Evolutionary conservation across 73 alveolate genomes (phyloP), one percentile per base, ranked within the genome.

Genomic region (Paramecium caudatum): DNA sequence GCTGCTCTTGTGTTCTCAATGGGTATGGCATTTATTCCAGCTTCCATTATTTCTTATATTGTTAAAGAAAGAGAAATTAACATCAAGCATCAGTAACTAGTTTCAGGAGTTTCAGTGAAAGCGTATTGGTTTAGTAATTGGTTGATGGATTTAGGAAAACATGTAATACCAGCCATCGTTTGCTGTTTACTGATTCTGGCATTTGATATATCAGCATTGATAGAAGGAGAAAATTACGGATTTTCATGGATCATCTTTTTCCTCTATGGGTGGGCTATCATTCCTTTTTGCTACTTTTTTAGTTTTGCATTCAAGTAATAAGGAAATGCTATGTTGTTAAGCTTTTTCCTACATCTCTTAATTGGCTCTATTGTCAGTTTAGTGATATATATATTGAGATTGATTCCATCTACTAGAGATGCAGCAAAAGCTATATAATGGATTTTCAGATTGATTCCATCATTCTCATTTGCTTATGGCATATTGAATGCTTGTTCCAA

Each of bases 51-150:
- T 3, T 91, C 97, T 19, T 93, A 93, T 69, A 96, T 98, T 30
- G 95, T 97, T 8, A 94, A 93, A 82, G 99, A 98, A 92, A 94
- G 99, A 92, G 99, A 97, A 90, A 94, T 82, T 86, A 97, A 96
- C 82, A 92, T 98, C 39, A 96, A 97, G 65, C 99, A 98, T 91
- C 91, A 94, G 91, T 96, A 96, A 84, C 69, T 94, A 46, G 96
- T 98, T 15, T 93, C 98, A 63, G 99, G 99, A 5, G 95, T 98
- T 69, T 82, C 94, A 9, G 93, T 96, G 25, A 47, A 92, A 27
- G 95, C 98, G 12, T 98, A 98, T 82, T 98, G 99, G 99, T 74
- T 93, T 30, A 82, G 98, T 27, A 96, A 96, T 93, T 96, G 83
- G 92, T n/a, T 93, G 10, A 97, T 94, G 90, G 99, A 98, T 88